Conservation (phyloP, 257 asterid genomes). For the Solanum okadae region DNA sequence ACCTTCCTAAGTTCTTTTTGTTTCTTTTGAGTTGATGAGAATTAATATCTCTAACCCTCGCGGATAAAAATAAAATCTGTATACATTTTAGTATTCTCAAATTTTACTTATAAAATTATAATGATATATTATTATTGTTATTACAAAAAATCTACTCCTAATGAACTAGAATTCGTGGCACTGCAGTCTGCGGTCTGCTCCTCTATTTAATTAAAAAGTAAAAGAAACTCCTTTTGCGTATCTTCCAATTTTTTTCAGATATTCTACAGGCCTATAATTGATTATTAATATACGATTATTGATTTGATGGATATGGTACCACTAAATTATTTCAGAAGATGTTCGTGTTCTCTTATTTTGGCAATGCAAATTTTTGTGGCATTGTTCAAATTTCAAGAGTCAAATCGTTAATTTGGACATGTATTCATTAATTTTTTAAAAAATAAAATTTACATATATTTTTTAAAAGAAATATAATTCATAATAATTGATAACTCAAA, state of each 20-base stretch:
- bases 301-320: not conserved
- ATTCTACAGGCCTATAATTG: not conserved
- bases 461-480: no score
- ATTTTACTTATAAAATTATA: no score
- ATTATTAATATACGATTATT: not conserved
- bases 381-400: not conserved
- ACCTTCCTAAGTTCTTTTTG: no score
- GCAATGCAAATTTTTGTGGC: no score
- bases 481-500: not conserved
- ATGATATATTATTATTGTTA: no score
- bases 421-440: no score
- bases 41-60: no score
- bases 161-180: not conserved
- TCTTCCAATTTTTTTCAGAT: not conserved
- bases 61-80: no score
- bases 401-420: no score
- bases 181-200: not conserved
- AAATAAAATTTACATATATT: no score
- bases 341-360: not conserved
- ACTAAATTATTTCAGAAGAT: not conserved
- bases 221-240: not conserved
- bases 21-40: no score
- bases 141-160: not conserved
- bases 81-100: no score
- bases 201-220: not conserved